Base-by-base conservation (phyloP, 2,329 filamentous ascomycete genomes). In the Fusarium solani-melongenae region DNA sequence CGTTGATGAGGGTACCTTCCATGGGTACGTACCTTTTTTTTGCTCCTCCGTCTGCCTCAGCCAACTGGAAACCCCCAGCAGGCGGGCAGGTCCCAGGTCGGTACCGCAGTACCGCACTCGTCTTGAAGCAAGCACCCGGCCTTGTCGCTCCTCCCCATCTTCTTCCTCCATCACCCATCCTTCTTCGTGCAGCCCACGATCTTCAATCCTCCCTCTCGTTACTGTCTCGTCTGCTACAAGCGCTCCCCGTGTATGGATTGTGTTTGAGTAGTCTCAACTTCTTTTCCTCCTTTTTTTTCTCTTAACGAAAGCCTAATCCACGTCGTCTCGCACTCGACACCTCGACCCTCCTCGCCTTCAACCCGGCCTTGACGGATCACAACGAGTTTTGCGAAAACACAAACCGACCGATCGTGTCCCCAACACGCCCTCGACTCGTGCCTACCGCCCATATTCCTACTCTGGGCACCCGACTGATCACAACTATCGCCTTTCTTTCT, bases 61-160 rank as follows among this genome's bases (percentile, higher is more conserved):
- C 76, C 76, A 77, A 76, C 72, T 74, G 71, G 71, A 74, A 72
- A 72, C 76, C 72, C 61, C 74, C 69, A 76, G 46, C 46, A 51
- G 46, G 46, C 46, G 46, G 70, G 74, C 70, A 75, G 73, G 66
- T 67, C 74, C 69, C 73, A 78, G 69, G 77, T 72, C 65, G 67
- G 77, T 74, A 77, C 76, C 75, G 70, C 74, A 73, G 77, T 76
- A 78, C 77, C 77, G 66, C 76, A 77, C 76, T 75, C 75, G 72
- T 78, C 75, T 76, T 72, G 72, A 56, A 74, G 79, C 74, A 75
- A 76, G 75, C 78, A 76, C 77, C 79, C 78, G 71, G 73, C 72
- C 77, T 79, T 78, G 79, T 82, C 80, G 81, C 80, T 81, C 81
- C 78, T 83, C 80, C 81, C 80, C 78, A 77, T 81, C 77, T 75